Evolutionary conservation across 768 basidiomycete species (phyloP).

Genomic region (Glaciozyma martinii): DNA sequence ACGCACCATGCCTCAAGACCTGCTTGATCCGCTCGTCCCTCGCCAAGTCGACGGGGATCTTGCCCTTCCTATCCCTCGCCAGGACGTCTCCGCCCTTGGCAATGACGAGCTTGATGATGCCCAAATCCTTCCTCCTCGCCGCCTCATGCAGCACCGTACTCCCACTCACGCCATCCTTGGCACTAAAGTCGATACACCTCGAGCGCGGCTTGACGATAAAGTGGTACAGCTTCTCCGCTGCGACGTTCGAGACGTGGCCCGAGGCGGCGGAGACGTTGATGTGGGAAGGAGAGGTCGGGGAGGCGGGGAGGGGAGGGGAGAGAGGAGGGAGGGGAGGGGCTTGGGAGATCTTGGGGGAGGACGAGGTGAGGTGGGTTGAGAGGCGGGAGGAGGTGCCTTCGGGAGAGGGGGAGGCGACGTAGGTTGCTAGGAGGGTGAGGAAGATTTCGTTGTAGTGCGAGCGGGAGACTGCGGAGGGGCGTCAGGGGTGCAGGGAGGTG

Average conservation of each 20-base stretch:
- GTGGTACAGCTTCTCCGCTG: slow-evolving; percentile 32
- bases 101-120: slow-evolving; percentile 72
- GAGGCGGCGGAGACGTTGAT: slow-evolving; percentile 38
- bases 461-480: slow-evolving; percentile 54
- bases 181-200: slow-evolving; percentile 63
- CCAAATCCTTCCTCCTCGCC: slow-evolving; percentile 66
- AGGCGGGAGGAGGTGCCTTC: slow-evolving; percentile 11
- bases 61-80: slow-evolving; percentile 63
- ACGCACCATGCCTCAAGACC: slow-evolving; percentile 57
- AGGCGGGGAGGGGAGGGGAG: slow-evolving; percentile 28
- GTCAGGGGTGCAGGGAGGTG: neutral
- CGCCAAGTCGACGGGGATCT: slow-evolving; percentile 57
- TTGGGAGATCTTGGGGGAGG: slow-evolving; percentile 41
- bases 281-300: slow-evolving; percentile 40
- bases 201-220: slow-evolving; percentile 62
- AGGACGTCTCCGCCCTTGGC: slow-evolving; percentile 84
- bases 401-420: slow-evolving; percentile 23
- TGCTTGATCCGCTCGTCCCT: slow-evolving; percentile 68
- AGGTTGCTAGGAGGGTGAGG: slow-evolving; percentile 29
- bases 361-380: slow-evolving; percentile 4
- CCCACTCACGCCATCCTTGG: slow-evolving; percentile 57
- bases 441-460: slow-evolving; percentile 39
- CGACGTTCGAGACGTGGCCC: slow-evolving; percentile 30
- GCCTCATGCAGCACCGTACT: slow-evolving; percentile 78
- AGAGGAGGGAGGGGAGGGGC: slow-evolving; percentile 45